Conservation (phyloP, 495 filamentous ascomycete species). For the Penicillium goetzii region DNA sequence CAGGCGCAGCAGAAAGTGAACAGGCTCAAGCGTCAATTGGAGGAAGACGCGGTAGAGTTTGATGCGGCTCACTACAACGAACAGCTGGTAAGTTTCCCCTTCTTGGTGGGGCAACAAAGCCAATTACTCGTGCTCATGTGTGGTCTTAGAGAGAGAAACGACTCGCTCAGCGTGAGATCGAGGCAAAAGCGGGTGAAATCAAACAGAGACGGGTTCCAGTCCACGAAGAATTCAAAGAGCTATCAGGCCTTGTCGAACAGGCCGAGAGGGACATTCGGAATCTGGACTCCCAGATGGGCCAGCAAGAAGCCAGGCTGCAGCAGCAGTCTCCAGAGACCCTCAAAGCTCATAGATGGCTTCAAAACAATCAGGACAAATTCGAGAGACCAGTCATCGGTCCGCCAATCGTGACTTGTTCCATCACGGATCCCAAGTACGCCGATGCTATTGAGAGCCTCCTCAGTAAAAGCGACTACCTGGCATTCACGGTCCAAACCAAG, state of each 20-base stretch:
- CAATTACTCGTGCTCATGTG: background rate
- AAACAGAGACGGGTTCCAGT: conserved; percentile 33
- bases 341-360: conserved; percentile 79
- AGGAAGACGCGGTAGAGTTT: conserved; percentile 55
- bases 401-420: conserved; percentile 76
- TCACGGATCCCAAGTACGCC: conserved; percentile 75
- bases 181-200: conserved; percentile 35
- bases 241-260: conserved; percentile 33
- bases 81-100: conserved; percentile 41
- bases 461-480: conserved; percentile 61
- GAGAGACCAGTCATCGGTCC: conserved; percentile 85
- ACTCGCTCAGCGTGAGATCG: conserved; percentile 37
- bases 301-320: conserved; percentile 66
- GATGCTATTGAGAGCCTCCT: conserved; percentile 76
- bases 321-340: conserved; percentile 61
- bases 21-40: conserved; percentile 49
- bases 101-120: background rate
- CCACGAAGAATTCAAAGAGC: conserved; percentile 31
- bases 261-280: conserved; percentile 55
- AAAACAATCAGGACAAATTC: conserved; percentile 70
- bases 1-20: conserved; percentile 48
- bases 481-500: conserved; percentile 74
- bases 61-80: conserved; percentile 60
- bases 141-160: conserved; percentile 42
- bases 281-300: conserved; percentile 77